Evolutionary conservation across 2,329 filamentous ascomycete species (phyloP).

Genomic region (Lomentospora prolificans): DNA sequence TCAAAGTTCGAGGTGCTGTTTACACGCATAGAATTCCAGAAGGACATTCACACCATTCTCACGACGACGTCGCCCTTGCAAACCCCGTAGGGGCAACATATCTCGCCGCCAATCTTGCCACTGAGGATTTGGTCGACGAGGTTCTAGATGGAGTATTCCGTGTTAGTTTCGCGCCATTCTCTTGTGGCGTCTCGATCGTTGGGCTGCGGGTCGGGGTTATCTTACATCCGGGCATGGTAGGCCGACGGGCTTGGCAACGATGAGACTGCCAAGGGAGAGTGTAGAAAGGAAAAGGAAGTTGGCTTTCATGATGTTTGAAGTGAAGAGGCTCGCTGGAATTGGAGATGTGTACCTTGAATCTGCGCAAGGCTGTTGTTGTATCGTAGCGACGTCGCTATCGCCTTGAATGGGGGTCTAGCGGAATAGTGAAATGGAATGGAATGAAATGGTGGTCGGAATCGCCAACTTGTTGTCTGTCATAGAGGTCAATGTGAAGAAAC

Average conservation of each 20-base stretch:
- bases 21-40: no score
- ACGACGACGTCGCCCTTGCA: constrained; percentile 41
- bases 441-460: no score
- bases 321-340: not conserved
- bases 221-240: constrained; percentile 29
- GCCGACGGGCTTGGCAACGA: constrained; percentile 19
- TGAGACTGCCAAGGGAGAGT: not conserved
- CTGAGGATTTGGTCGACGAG: constrained; percentile 33
- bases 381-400: no score
- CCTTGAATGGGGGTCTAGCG: no score
- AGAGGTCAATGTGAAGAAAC: no score
- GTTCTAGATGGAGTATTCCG: constrained; percentile 2
- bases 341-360: no score
- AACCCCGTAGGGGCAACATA: constrained; percentile 43
- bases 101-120: constrained; percentile 35
- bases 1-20: no score
- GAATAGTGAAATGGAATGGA: no score
- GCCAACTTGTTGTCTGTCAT: no score
- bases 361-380: not conserved
- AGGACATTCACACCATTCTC: constrained; percentile 30
- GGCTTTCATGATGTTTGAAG: constrained; percentile 2
- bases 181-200: no score
- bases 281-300: not conserved
- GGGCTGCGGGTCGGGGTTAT: no score
- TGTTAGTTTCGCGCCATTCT: not conserved